Evolutionary conservation across 176 grass and related monocot species (phyloP).

Genomic region (Secale cereale): DNA sequence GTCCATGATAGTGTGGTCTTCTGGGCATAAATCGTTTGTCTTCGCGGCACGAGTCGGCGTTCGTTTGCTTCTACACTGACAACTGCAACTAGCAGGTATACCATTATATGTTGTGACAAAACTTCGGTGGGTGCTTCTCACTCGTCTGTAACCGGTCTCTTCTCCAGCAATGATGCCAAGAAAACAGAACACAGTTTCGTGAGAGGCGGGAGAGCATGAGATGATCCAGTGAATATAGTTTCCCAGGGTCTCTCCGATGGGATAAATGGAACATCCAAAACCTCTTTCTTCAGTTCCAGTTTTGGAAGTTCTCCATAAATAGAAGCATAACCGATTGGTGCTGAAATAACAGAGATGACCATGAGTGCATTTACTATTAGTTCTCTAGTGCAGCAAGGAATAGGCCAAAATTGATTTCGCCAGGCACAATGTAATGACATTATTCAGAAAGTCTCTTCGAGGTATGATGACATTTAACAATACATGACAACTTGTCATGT

Average conservation of each 20-base stretch:
- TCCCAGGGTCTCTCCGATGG: conserved; percentile 89
- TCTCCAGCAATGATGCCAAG: conserved; percentile 81
- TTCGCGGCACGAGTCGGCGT: background rate
- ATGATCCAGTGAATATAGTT: conserved; percentile 86
- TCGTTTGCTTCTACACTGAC: background rate
- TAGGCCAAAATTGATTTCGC: background rate
- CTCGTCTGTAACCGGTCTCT: conserved; percentile 36
- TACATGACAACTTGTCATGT: background rate
- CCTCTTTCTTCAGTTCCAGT: conserved; percentile 40
- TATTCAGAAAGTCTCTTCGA: background rate
- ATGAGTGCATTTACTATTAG: background rate
- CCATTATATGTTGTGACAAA: background rate
- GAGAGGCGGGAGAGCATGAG: conserved; percentile 78
- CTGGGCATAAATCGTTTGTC: background rate
- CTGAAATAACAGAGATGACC: conserved; percentile 43
- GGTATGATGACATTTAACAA: background rate
- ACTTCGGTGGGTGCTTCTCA: background rate
- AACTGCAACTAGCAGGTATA: background rate
- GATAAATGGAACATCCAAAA: conserved; percentile 59
- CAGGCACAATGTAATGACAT: background rate
- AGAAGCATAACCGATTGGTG: conserved; percentile 60
- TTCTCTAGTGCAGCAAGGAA: background rate
- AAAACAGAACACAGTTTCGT: conserved; percentile 74
- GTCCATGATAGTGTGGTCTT: background rate
- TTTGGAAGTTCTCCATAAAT: conserved; percentile 75